A percentile compares a stretch with the other conserved stretches of the same genome.
phyloP scores from a whole-genome alignment of 495 filamentous ascomycete genomes.

The Talaromyces ruber region DNA sequence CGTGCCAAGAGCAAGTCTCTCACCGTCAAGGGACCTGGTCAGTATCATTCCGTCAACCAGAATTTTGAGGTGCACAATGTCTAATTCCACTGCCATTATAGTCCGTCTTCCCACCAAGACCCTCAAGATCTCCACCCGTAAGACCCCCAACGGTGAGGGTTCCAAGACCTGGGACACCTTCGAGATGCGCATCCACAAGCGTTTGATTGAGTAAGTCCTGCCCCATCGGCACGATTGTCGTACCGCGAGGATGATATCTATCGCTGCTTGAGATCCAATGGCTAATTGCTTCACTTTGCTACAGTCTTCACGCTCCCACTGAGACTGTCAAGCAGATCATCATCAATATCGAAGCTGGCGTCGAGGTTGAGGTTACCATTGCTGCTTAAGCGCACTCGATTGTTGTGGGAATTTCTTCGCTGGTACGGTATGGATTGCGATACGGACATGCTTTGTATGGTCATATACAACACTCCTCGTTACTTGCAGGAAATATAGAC shows the following conservation, averaged over 20 bases:
- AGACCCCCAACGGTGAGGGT: constrained; percentile 98
- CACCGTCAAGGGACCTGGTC: constrained; percentile 82
- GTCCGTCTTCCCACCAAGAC: constrained; percentile 98
- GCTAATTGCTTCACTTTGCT: constrained; percentile 7
- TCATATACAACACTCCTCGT: not conserved
- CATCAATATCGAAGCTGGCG: constrained; percentile 99
- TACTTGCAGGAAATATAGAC: not conserved
- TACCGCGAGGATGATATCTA: not conserved
- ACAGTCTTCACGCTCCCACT: constrained; percentile 87
- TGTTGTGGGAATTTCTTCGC: constrained; percentile 5
- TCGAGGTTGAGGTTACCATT: constrained; percentile 99
- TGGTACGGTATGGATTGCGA: not conserved
- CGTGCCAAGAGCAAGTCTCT: constrained; percentile 98
- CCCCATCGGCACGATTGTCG: not conserved
- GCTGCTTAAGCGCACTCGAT: constrained; percentile 64
- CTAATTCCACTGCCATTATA: not conserved
- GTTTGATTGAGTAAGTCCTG: constrained; percentile 74
- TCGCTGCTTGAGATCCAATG: not conserved
- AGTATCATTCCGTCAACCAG: not conserved
- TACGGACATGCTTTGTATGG: not conserved
- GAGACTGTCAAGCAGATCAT: constrained; percentile 99
- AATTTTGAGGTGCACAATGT: not conserved
- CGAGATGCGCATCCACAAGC: constrained; percentile 99
- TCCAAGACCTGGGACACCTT: constrained; percentile 99
- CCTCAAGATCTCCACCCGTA: constrained; percentile 89